These are phyloP conservation scores for Escallonia herrerae DNA, from an alignment of 129 eudicot genomes.

Conservation along the genomic window DNA sequence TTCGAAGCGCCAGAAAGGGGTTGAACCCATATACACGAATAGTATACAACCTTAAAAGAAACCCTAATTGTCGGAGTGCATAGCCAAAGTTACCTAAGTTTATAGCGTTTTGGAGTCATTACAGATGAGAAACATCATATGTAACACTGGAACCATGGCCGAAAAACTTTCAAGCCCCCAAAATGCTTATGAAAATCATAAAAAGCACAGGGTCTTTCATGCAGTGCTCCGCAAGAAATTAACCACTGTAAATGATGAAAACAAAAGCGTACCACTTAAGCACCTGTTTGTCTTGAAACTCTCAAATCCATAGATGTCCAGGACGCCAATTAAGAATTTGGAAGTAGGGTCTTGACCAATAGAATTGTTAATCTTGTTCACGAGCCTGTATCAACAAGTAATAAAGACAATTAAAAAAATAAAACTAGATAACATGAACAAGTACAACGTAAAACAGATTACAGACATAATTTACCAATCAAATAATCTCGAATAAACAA, in stretches of 20 bases:
- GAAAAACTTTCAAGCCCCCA: neutral
- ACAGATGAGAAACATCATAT: too few species aligned
- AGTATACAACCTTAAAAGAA: too few species aligned
- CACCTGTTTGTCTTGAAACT: constrained; percentile 99
- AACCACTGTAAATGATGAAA: constrained; percentile 34
- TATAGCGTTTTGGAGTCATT: too few species aligned
- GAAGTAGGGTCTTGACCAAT: constrained; percentile 92
- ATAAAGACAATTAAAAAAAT: constrained; percentile 8
- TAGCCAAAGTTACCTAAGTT: too few species aligned
- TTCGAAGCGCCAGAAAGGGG: too few species aligned
- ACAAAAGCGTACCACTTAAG: constrained; percentile 96
- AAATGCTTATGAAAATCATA: neutral
- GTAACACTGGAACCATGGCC: neutral
- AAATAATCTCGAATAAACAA: constrained; percentile 72
- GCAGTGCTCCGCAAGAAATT: constrained; percentile 28
- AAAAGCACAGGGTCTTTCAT: constrained; percentile 3
- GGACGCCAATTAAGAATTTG: constrained; percentile 68
- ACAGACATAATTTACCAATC: constrained; percentile 54
- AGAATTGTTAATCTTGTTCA: constrained; percentile 76
- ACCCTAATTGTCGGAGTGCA: too few species aligned
- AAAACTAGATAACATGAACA: constrained; percentile 1
- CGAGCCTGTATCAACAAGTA: constrained; percentile 53
- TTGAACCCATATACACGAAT: too few species aligned
- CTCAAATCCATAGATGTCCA: constrained; percentile 95
- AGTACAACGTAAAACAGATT: constrained; percentile 8